These are phyloP conservation scores for Malus orientalis DNA, from an alignment of 306 rosid species.

Conservation along the genomic window DNA sequence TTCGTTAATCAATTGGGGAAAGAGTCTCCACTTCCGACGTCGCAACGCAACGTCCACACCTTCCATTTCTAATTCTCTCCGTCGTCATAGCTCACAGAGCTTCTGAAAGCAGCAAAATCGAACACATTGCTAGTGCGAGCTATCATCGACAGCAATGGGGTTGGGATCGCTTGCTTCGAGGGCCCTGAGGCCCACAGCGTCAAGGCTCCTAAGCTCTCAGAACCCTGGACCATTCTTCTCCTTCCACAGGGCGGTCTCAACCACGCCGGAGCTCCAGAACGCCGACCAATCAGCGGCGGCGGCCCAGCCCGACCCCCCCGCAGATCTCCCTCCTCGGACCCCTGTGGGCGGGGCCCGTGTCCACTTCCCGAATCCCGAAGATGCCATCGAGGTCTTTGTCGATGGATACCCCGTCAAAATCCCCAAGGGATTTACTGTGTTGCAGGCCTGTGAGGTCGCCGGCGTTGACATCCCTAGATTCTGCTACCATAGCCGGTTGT, in stretches of 20 bases:
- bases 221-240: constrained; percentile 33
- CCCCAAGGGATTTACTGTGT: constrained; percentile 90
- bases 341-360: constrained; percentile 77
- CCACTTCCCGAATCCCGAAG: constrained; percentile 67
- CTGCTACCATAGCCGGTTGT: constrained; percentile 85
- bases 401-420: constrained; percentile 90
- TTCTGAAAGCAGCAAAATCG: neutral
- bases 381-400: constrained; percentile 86
- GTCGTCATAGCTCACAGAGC: neutral
- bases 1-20: neutral
- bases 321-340: constrained; percentile 47
- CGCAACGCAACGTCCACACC: neutral
- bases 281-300: constrained; percentile 61
- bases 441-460: constrained; percentile 95
- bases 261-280: constrained; percentile 70
- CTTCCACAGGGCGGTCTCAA: constrained; percentile 44
- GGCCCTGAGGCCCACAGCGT: constrained; percentile 55
- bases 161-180: constrained; percentile 72
- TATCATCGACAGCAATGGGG: constrained; percentile 45
- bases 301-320: constrained; percentile 28
- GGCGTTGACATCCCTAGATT: constrained; percentile 93
- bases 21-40: neutral
- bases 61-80: neutral
- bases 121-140: neutral
- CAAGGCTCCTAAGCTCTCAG: constrained; percentile 41